Base-by-base conservation (phyloP, 1,284 basidiomycete species). In the Hymenochaete sp. region DNA sequence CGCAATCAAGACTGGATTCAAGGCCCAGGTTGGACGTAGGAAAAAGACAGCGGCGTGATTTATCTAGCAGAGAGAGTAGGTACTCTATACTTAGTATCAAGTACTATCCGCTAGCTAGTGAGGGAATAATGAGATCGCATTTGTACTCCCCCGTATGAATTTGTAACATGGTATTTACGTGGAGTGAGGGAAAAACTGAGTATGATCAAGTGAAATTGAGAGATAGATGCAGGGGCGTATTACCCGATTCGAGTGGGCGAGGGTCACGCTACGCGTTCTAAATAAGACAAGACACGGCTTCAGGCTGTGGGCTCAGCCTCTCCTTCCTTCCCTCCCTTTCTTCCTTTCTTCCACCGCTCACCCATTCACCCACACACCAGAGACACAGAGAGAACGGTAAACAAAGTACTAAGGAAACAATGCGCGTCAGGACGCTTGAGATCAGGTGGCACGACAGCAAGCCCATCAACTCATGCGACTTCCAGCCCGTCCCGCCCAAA, bases 1-100 rank as follows among this genome's bases (percentile, higher is more conserved):
- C 55, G 74, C 93, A 32, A 97, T 98, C 82, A 98, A 98, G 82
- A 91, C 88, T 54, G 95, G 95, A 72, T 98, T 91, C 82, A 89
- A 95, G 68, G 95, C 95, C 44, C 93, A 97, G 65, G 88, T 96
- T 52, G 92, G 93, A 45, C 85, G 83, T 58, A 84, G 79, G 65
- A 82, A 79, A 64, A 81, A 79, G 63, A 73, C 73, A 66, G 72
- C 73, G 69, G 37, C 29, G n/a, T 41, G 25, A 47, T 13, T 13
- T 6, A 16, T 21, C 24, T 13, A 28, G 26, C 25, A 16, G 9
- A 8, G 13, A 4, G 9, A 21, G 22, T 9, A 24, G 11, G 11
- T 8, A 27, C 16, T 3, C 25, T 24, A 29, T 37, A 10, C 33
- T 26, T 41, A 41, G 24, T 29, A 41, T 41, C 26, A 19, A 18